A percentile compares a stretch with the other conserved stretches of the same genome.
phyloP scores from a whole-genome alignment of 345 rosid species.

The Mercurialis annua region DNA sequence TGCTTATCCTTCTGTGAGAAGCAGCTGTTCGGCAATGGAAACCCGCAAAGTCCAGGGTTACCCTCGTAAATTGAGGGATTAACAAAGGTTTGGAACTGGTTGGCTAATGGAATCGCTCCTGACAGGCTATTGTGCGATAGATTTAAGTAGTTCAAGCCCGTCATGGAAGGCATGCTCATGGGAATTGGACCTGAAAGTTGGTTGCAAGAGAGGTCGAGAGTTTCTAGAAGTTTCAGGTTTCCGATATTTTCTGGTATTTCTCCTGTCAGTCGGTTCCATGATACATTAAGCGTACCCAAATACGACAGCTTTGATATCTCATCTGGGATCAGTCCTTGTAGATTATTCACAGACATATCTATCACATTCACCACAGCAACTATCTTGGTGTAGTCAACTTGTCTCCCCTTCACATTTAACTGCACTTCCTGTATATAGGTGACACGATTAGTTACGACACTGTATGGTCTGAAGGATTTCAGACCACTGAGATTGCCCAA shows the following conservation, averaged over 20 bases:
- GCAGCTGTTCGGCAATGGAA: conserved; percentile 13
- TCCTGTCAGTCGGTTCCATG: conserved; percentile 17
- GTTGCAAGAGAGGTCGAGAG: conserved; percentile 20
- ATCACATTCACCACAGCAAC: conserved; percentile 12
- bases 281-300: conserved; percentile 11
- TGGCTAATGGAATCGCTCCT: conserved; percentile 24
- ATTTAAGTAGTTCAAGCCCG: conserved; percentile 19
- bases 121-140: conserved; percentile 28
- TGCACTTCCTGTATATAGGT: conserved; percentile 5
- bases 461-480: conserved; percentile 3
- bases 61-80: conserved; percentile 23
- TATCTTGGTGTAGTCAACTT: background rate
- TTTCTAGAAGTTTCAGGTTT: conserved; percentile 11
- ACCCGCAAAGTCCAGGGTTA: conserved; percentile 24
- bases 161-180: conserved; percentile 18
- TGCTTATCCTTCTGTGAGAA: background rate
- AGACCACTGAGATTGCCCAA: conserved; percentile 12
- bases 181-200: conserved; percentile 23
- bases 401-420: conserved; percentile 20
- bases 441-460: background rate
- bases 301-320: conserved; percentile 2
- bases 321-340: conserved; percentile 14
- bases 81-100: conserved; percentile 15
- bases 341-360: conserved; percentile 13
- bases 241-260: conserved; percentile 10